Evolutionary conservation across 257 asterid species (phyloP), one percentile per base, ranked within the genome.

Genomic region (Capsicum baccatum): DNA sequence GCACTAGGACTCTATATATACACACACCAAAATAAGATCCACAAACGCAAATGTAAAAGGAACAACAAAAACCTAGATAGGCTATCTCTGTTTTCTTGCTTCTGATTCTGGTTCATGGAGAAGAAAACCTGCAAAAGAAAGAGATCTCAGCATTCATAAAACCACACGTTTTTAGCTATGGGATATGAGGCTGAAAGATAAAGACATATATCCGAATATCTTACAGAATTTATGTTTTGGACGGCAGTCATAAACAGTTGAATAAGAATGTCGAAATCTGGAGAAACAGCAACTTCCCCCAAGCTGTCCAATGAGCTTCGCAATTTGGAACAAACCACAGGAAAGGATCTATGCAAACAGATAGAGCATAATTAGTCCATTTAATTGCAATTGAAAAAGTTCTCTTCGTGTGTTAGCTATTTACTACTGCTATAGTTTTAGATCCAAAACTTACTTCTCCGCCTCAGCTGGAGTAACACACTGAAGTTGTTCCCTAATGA

Each of bases 101-200:
- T 92, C 78, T 87, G 88, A 47, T 69, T 74, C 69, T 12, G 83
- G 85, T 86, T 85, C 98, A 93, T 90, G 82, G 97, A 91, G 87
- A 86, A 84, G 68, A 91, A 93, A 86, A 89, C 97, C 99, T 97
- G 91, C 88, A 88, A 86, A 85, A 55, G 87, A 85, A 74, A 86
- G 89, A 50, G 56, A 50, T 58, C 83, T 86, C 84, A 79, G 84
- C 79, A n/a, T 67, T 35, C 74, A 62, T 39, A 62, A 62, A 9
- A 19, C 15, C 42, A 1, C 14, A 60, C n/a, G 15, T 14, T 69
- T 17, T 42, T 8, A 68, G 21, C 9, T 11, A 19, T 42, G 14
- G 9, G 83, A 50, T 15, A 35, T 15, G n/a, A 35, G 21, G 6
- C 50, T 5, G 37, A 73, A 79, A 63, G 50, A 37, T 47, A 16